Evolutionary conservation across 257 asterid species (phyloP).

Genomic region (Solanum chaucha): DNA sequence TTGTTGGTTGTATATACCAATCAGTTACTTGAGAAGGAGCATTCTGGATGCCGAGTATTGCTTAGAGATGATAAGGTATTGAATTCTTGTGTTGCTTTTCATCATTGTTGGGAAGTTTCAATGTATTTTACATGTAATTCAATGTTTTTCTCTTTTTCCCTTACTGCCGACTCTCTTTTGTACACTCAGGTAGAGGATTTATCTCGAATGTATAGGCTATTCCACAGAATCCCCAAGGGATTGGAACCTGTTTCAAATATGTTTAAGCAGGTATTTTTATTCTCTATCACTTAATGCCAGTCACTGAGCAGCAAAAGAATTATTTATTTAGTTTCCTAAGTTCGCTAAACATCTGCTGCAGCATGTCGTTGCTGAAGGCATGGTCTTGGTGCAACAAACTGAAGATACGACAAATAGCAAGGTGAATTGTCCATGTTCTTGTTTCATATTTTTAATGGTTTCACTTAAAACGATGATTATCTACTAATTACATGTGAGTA

Average conservation of each 20-base stretch:
- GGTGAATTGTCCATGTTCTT: conserved; percentile 11
- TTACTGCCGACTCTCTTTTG: conserved; percentile 1
- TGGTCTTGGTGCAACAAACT: conserved; percentile 37
- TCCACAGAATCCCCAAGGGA: conserved; percentile 22
- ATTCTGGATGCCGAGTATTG: conserved; percentile 45
- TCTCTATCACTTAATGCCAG: background rate
- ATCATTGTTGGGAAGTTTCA: background rate
- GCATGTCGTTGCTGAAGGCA: conserved; percentile 45
- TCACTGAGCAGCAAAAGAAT: background rate
- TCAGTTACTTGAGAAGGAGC: conserved; percentile 48
- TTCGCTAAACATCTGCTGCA: conserved; percentile 1
- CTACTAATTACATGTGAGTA: background rate
- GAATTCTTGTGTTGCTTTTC: background rate
- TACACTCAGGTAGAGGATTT: conserved; percentile 37
- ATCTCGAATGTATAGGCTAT: conserved; percentile 54
- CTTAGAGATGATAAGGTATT: conserved; percentile 49
- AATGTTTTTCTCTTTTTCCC: background rate
- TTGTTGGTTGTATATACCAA: conserved; percentile 24
- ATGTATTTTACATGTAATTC: background rate
- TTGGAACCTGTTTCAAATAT: conserved; percentile 24
- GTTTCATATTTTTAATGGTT: background rate
- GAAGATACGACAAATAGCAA: conserved; percentile 36
- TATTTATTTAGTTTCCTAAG: background rate
- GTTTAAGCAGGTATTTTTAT: conserved; percentile 35
- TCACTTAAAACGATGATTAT: background rate